phyloP scores from a whole-genome alignment of 306 rosid species.

The Cucumis hystrix region DNA sequence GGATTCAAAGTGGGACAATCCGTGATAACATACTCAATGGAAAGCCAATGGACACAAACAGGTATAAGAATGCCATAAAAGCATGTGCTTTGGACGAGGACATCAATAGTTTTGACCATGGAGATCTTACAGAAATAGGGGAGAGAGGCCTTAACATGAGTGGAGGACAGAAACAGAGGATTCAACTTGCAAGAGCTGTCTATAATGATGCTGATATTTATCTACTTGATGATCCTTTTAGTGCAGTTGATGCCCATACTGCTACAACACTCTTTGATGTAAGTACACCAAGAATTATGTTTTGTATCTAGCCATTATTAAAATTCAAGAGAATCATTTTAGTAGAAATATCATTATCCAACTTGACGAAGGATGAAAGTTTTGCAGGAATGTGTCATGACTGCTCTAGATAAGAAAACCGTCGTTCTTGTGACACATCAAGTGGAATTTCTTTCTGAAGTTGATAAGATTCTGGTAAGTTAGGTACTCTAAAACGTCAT shows the following conservation, averaged over 20 bases:
- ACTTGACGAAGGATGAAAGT: not conserved
- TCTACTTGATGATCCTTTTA: constrained; percentile 71
- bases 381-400: constrained; percentile 63
- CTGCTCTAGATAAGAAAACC: constrained; percentile 41
- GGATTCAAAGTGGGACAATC: constrained; percentile 86
- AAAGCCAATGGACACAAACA: constrained; percentile 43
- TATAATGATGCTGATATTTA: constrained; percentile 66
- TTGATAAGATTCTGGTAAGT: constrained; percentile 53
- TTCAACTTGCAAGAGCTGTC: constrained; percentile 75
- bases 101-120: constrained; percentile 43
- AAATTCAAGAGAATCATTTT: not conserved
- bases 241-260: constrained; percentile 86
- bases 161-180: constrained; percentile 86
- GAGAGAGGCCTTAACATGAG: constrained; percentile 86
- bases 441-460: constrained; percentile 63
- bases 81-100: constrained; percentile 66
- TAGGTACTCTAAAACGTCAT: not conserved
- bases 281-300: constrained; percentile 1
- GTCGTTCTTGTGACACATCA: constrained; percentile 79
- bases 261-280: constrained; percentile 55
- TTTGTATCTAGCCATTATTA: not conserved
- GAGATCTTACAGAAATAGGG: constrained; percentile 82
- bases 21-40: constrained; percentile 62
- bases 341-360: not conserved
- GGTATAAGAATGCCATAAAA: constrained; percentile 43